Conservation (phyloP, 805 yeast genomes). For the Sugiyamaella chiloensis region DNA sequence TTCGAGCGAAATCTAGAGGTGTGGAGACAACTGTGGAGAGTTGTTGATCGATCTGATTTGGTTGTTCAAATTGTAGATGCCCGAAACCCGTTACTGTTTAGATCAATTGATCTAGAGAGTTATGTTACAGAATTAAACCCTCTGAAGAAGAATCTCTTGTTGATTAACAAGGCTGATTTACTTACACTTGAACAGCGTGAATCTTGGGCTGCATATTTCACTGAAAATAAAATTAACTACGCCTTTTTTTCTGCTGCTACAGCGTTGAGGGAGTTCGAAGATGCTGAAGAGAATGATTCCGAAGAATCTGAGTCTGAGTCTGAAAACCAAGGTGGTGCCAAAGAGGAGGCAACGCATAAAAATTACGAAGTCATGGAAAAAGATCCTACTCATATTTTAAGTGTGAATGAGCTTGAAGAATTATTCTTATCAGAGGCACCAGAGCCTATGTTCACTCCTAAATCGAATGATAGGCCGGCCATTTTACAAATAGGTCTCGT, state of each 20-base stretch:
- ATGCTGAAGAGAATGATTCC: constrained; percentile 20
- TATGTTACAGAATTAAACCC: constrained; percentile 77
- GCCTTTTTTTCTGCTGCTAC: constrained; percentile 91
- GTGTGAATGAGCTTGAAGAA: constrained; percentile 80
- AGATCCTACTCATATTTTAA: constrained; percentile 63
- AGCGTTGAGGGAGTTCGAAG: constrained; percentile 71
- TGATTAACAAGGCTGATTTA: constrained; percentile 93
- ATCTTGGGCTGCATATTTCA: constrained; percentile 84
- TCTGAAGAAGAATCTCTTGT: constrained; percentile 71
- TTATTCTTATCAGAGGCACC: constrained; percentile 79
- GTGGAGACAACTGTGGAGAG: constrained; percentile 98
- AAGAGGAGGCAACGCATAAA: neutral
- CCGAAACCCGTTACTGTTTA: constrained; percentile 83
- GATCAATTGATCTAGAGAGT: constrained; percentile 81
- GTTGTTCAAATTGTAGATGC: constrained; percentile 98
- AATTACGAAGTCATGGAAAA: constrained; percentile 30
- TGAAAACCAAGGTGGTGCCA: constrained; percentile 16
- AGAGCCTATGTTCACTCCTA: constrained; percentile 30
- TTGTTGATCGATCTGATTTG: constrained; percentile 88
- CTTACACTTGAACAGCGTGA: constrained; percentile 72
- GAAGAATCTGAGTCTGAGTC: constrained; percentile 10
- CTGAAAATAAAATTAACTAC: constrained; percentile 62
- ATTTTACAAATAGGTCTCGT: constrained; percentile 88
- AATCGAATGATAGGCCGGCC: constrained; percentile 48
- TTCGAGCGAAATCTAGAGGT: constrained; percentile 96